Conservation (phyloP, 257 asterid species). For the Solanum medicagineum region DNA sequence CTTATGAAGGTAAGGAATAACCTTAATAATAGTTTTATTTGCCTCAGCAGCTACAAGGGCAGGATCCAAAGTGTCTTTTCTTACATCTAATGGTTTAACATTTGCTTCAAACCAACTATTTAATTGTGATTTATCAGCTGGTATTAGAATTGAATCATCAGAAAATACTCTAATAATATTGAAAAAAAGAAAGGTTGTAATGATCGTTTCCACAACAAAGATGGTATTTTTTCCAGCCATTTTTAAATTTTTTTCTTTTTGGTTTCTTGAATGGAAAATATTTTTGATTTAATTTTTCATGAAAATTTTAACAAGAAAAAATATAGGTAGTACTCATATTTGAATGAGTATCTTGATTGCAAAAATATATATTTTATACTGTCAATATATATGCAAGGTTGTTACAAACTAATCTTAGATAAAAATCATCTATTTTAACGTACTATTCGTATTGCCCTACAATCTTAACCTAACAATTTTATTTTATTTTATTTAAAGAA, state of each 20-base stretch:
- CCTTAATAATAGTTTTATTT: slow-evolving; percentile 13
- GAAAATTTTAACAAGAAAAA: neutral
- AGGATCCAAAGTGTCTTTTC: slow-evolving; percentile 14
- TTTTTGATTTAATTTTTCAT: neutral
- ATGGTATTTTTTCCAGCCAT: neutral
- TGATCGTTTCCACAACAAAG: neutral
- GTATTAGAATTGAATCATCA: slow-evolving; percentile 11
- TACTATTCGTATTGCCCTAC: neutral
- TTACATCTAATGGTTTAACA: neutral
- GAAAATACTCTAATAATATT: slow-evolving; percentile 6
- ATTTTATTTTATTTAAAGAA: no score
- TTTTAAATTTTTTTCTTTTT: neutral
- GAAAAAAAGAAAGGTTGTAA: slow-evolving; percentile 3
- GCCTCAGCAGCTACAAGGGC: slow-evolving; percentile 21
- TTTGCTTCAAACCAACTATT: slow-evolving; percentile 37
- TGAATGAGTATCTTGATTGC: neutral
- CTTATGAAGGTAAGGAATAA: neutral
- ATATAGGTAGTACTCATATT: neutral
- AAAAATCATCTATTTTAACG: neutral
- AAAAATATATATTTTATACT: neutral
- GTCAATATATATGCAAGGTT: neutral
- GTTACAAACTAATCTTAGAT: neutral
- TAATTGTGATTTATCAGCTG: slow-evolving; percentile 22
- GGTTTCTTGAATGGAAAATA: neutral
- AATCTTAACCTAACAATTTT: neutral